Percentiles rank a stretch among this genome's conserved stretches.
These are phyloP conservation scores for Trichosporon inkin DNA, from an alignment of 1,284 basidiomycete species.

Conservation along the genomic window DNA sequence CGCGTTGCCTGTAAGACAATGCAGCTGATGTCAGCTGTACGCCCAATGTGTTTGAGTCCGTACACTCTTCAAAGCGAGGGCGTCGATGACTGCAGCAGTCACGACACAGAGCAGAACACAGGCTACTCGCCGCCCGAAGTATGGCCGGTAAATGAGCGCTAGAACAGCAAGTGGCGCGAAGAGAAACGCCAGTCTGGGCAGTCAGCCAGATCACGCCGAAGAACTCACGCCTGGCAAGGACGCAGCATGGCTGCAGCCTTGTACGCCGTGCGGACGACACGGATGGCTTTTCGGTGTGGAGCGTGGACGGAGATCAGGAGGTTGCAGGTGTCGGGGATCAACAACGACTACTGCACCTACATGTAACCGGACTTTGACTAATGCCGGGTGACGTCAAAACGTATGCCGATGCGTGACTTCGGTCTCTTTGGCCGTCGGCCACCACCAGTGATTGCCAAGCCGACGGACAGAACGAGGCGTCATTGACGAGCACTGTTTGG, in stretches of 20 bases:
- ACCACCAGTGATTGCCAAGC: neutral
- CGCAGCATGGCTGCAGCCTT: conserved; percentile 6
- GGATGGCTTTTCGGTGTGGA: no score
- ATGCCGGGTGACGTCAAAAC: conserved; percentile 5
- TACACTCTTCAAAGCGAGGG: neutral
- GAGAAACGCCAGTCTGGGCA: neutral
- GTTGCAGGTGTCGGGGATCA: neutral
- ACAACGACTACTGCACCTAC: no score
- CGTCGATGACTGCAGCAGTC: neutral
- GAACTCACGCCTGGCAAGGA: conserved; percentile 3
- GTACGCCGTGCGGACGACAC: neutral
- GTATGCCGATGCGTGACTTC: neutral
- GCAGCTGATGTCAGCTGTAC: neutral
- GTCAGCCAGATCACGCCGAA: neutral
- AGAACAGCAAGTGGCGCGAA: conserved; percentile 1
- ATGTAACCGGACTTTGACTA: neutral
- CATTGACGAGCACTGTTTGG: no score
- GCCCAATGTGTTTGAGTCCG: neutral
- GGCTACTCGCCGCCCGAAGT: neutral
- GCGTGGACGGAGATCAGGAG: neutral
- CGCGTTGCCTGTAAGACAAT: neutral
- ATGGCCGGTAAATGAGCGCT: conserved; percentile 1
- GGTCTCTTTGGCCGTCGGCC: conserved; percentile 8
- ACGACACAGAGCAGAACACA: neutral
- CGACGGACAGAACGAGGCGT: neutral